Base-by-base conservation (phyloP, 2,329 filamentous ascomycete species). In the Venturia asperata region DNA sequence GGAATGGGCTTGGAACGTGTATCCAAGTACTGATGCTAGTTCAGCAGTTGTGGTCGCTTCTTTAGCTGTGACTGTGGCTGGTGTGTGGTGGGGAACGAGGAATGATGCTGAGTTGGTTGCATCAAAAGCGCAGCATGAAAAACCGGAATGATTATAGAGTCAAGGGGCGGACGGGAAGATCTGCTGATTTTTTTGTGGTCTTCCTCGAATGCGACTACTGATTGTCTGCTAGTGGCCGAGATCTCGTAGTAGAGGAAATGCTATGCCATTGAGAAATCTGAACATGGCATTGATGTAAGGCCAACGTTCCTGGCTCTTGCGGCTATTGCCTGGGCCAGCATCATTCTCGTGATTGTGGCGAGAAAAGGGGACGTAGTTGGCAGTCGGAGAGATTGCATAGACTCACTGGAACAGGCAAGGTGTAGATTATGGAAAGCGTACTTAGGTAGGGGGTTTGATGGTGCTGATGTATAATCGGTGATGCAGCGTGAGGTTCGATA, bases 1-100 rank as follows among this genome's bases (percentile, higher is more conserved):
- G 76, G 92, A 97, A 75, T 92, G 89, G 87, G 91, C 90, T 15
- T 97, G 92, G 92, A 96, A 97, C 70, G 86, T 92, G 11, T 97
- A 89, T 73, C 92, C 92, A n/a, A 96, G 91, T 73, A 89, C 87
- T 42, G 76, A 81, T 64, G 68, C 73, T 43, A 90, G 87, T 74
- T 90, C 87, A 6, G 75, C 77, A 68, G 78, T 82, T 6, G 92
- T 92, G 10, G 89, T 99, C 17, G 81, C 81, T 30, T 84, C 86
- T 47, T 79, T 97, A 70, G 85, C 85, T 21, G 73, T 84, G 15
- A 89, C 89, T 19, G 85, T 93, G 1, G 78, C 78, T 6, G 80
- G 85, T 60, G 79, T 85, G 17, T 89, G 87, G 82, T 77, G 80
- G 69, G 85, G 84, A 3, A 82, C 82, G 63, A 75, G 74, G 61